Conservation (phyloP, 768 basidiomycete species). For the Mycena latifolia region DNA sequence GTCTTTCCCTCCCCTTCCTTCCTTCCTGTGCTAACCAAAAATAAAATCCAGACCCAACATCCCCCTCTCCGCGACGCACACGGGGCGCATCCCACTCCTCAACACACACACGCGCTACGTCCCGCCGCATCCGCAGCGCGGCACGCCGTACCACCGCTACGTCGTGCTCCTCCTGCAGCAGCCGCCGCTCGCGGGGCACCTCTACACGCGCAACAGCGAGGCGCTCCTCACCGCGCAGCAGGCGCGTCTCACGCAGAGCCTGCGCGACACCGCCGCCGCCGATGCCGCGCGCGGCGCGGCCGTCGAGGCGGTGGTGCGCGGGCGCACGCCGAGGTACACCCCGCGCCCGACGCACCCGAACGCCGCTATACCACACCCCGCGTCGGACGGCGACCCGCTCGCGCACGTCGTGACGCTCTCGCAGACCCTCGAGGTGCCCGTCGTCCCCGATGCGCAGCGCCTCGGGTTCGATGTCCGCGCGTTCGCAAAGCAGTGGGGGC, state of each 20-base stretch:
- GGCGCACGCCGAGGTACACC: neutral
- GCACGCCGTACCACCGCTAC: slow-evolving; percentile 94
- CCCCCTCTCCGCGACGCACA: slow-evolving; percentile 71
- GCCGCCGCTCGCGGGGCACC: slow-evolving; percentile 47
- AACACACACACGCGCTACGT: slow-evolving; percentile 80
- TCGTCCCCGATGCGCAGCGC: slow-evolving; percentile 59
- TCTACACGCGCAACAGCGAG: slow-evolving; percentile 51
- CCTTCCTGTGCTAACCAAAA: slow-evolving; percentile 8
- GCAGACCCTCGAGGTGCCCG: slow-evolving; percentile 8
- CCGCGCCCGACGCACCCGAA: slow-evolving; percentile 36
- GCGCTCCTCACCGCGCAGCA: slow-evolving; percentile 48
- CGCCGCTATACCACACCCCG: slow-evolving; percentile 28
- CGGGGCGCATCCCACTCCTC: slow-evolving; percentile 54
- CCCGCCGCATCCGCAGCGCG: slow-evolving; percentile 92
- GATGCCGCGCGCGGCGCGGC: slow-evolving; percentile 45
- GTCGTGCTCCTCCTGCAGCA: slow-evolving; percentile 83
- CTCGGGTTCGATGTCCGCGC: slow-evolving; percentile 74
- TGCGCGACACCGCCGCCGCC: slow-evolving; percentile 11
- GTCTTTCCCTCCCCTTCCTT: slow-evolving; percentile 45
- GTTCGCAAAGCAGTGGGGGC: slow-evolving; percentile 67
- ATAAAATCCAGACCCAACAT: slow-evolving; percentile 77
- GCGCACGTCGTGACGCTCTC: slow-evolving; percentile 33
- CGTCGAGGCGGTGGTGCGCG: slow-evolving; percentile 47
- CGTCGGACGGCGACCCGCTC: slow-evolving; percentile 26
- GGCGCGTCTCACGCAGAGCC: slow-evolving; percentile 46